phyloP scores from a whole-genome alignment of 768 basidiomycete species.

The Bullera alba region DNA sequence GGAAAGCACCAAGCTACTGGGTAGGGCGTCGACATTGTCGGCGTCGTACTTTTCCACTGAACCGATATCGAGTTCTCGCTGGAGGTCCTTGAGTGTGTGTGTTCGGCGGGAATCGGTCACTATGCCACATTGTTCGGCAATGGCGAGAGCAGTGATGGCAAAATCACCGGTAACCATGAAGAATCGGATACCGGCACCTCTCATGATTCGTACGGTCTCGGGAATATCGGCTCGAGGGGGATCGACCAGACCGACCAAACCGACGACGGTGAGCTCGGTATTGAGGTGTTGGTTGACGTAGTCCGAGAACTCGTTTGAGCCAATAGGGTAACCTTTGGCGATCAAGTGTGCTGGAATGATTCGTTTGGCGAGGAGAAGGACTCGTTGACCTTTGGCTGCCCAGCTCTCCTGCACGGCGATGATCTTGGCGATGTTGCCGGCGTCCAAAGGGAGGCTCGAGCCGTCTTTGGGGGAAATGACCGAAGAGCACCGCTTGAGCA shows the following conservation, averaged over 20 bases:
- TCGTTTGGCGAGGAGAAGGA: constrained; percentile 56
- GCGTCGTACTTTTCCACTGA: constrained; percentile 42
- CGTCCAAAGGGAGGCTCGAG: constrained; percentile 42
- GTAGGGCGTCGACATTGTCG: constrained; percentile 46
- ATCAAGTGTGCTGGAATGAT: constrained; percentile 45
- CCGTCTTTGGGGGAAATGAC: constrained; percentile 49
- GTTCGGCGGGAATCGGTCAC: constrained; percentile 48
- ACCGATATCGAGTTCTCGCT: constrained; percentile 32
- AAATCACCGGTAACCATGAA: constrained; percentile 59
- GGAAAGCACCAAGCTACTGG: constrained; percentile 42
- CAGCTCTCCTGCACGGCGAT: constrained; percentile 48
- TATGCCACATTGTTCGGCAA: constrained; percentile 60
- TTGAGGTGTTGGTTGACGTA: constrained; percentile 48
- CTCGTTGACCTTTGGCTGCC: constrained; percentile 57
- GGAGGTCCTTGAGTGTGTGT: constrained; percentile 48
- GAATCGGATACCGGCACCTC: constrained; percentile 58
- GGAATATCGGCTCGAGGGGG: constrained; percentile 56
- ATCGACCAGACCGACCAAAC: constrained; percentile 59
- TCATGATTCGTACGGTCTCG: constrained; percentile 45
- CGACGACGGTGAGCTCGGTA: constrained; percentile 53
- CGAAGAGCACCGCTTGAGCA: constrained; percentile 41
- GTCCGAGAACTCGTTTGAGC: constrained; percentile 50
- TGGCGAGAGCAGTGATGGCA: constrained; percentile 56
- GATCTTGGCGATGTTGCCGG: constrained; percentile 14
- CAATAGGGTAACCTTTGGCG: constrained; percentile 36